Evolutionary conservation across 441 rosid genomes (phyloP), one percentile per base, ranked within the genome.

Genomic region (Pelargonium hybrid): DNA sequence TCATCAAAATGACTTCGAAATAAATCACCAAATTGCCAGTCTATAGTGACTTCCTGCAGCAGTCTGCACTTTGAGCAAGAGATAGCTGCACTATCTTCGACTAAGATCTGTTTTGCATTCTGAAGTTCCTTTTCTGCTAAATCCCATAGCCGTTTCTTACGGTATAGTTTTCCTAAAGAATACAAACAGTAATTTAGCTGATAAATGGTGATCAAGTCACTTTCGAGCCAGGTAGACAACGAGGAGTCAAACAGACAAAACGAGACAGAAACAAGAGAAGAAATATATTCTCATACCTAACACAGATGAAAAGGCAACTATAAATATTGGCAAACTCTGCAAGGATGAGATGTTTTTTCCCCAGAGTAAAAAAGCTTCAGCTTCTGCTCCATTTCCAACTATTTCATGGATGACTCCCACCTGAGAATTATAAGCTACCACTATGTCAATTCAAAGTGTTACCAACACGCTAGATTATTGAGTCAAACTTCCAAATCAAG

Each of bases 331-430:
- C 78, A 95, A 76, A 77, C 76, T 78, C 70, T 84, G 95, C 17
- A 75, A 81, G 75, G 68, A 77, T 29, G 98, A 84, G 82, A 95
- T 85, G 71, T 77, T 83, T 82, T 87, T 88, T 69, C 99, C 99
- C 99, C 91, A 90, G 29, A 76, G 81, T 62, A 90, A 75, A 73
- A 85, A 81, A 37, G 81, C 76, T 78, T 92, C 96, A 31, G 96
- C 96, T 74, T 92, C 95, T 17, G 66, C 71, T 74, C 91, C 96
- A 80, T 95, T 87, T 72, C 99, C 99, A 75, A 83, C 77, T 67
- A 83, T 80, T 81, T 95, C 99, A 82, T 84, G 77, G 74, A 89
- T 76, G 67, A 76, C 71, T 67, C 93, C 99, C 73, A 95, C 87
- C 99, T 92, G 84, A 74, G 75, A 41, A 17, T 48, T 65, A 75